A percentile compares a stretch with the other conserved stretches of the same genome.
Evolutionary conservation across 2,329 filamentous ascomycete genomes (phyloP).

Genomic region (Clonostachys chloroleuca): DNA sequence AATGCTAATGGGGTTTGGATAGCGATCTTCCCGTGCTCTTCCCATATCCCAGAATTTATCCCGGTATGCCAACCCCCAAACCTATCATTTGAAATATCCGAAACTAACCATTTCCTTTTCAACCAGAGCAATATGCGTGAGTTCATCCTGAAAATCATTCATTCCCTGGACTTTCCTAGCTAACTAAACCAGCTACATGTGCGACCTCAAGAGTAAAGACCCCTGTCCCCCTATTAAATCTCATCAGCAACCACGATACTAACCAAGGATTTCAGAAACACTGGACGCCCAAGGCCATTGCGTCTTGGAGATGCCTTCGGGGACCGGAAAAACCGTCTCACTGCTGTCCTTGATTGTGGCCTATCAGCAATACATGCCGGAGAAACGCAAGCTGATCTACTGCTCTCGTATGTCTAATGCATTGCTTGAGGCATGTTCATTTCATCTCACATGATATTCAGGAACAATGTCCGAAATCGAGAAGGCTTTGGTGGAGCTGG

Average conservation of each 20-base stretch:
- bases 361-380: constrained; percentile 90
- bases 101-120: constrained; percentile 5
- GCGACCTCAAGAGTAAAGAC: constrained; percentile 49
- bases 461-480: constrained; percentile 99
- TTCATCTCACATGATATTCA: constrained; percentile 14
- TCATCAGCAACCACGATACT: constrained; percentile 1
- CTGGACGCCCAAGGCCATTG: constrained; percentile 94
- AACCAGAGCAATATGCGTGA: constrained; percentile 50
- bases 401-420: constrained; percentile 69
- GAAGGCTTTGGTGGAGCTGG: constrained; percentile 89
- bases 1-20: constrained; percentile 1
- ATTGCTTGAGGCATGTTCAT: background rate
- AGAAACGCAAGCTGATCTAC: constrained; percentile 95
- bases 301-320: constrained; percentile 97
- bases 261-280: constrained; percentile 44
- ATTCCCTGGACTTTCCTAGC: background rate
- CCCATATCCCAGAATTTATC: constrained; percentile 55
- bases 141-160: constrained; percentile 10
- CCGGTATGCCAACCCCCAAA: constrained; percentile 31
- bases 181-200: constrained; percentile 43
- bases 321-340: constrained; percentile 96
- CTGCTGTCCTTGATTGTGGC: constrained; percentile 92
- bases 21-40: constrained; percentile 55
- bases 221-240: background rate
- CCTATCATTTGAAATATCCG: constrained; percentile 1